Percentiles rank a stretch among this genome's conserved stretches.
These are phyloP conservation scores for Scheffersomyces segobiensis DNA, from an alignment of 1,139 yeast species.

Conservation along the genomic window DNA sequence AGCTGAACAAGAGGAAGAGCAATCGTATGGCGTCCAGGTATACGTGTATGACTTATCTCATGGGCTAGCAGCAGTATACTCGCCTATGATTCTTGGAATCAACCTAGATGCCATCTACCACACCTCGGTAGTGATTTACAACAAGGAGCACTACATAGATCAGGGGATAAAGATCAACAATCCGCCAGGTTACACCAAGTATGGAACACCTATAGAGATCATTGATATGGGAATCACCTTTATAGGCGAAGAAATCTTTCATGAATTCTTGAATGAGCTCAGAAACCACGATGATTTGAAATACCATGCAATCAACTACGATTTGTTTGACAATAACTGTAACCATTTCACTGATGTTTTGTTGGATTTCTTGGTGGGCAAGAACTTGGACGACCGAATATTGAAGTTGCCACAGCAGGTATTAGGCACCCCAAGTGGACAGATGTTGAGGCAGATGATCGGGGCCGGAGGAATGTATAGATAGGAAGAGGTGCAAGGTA, in stretches of 20 bases:
- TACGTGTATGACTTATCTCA: conserved; percentile 66
- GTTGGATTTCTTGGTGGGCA: conserved; percentile 60
- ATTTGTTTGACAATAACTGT: conserved; percentile 66
- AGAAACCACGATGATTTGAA: conserved; percentile 36
- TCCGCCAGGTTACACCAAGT: conserved; percentile 56
- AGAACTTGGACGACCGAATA: conserved; percentile 49
- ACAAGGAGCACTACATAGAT: conserved; percentile 59
- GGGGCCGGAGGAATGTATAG: conserved; percentile 20
- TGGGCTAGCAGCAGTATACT: conserved; percentile 43
- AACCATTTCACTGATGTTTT: conserved; percentile 65
- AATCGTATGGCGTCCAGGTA: conserved; percentile 41
- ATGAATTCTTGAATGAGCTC: conserved; percentile 55
- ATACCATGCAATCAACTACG: conserved; percentile 52
- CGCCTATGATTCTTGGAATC: conserved; percentile 47
- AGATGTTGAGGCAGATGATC: conserved; percentile 36
- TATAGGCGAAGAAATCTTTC: conserved; percentile 51
- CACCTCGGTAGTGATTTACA: conserved; percentile 59
- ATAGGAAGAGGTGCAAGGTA: neutral
- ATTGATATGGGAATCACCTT: conserved; percentile 56
- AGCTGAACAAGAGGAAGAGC: conserved; percentile 9
- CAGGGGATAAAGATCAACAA: conserved; percentile 52
- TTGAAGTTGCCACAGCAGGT: conserved; percentile 57
- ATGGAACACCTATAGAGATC: conserved; percentile 57
- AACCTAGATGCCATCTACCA: conserved; percentile 66
- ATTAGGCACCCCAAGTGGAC: conserved; percentile 61